A percentile compares a stretch with the other conserved stretches of the same genome.
These are phyloP conservation scores for Nymphaea thermarum DNA, from an alignment of 164 flowering plant species.

Conservation along the genomic window DNA sequence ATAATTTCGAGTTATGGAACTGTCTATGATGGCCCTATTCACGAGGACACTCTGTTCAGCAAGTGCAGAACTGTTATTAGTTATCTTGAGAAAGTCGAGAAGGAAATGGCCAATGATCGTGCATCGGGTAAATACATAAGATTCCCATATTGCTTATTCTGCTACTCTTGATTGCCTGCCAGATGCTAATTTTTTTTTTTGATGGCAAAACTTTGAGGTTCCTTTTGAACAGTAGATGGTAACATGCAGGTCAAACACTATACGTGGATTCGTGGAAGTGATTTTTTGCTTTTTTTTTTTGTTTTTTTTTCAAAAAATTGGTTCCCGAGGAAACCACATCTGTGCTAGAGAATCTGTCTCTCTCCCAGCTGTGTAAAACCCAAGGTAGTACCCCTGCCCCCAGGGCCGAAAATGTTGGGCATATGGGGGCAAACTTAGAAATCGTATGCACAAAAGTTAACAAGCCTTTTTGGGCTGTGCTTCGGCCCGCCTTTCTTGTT, in stretches of 20 bases:
- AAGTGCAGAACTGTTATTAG: conserved; percentile 55
- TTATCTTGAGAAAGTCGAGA: conserved; percentile 49
- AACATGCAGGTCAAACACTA: not conserved
- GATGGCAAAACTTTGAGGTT: too few species aligned
- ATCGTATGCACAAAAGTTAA: too few species aligned
- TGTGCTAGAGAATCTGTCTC: too few species aligned
- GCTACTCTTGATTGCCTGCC: not conserved
- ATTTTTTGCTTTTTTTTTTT: too few species aligned
- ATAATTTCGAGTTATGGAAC: conserved; percentile 60
- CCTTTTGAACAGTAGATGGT: not conserved
- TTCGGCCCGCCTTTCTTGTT: too few species aligned
- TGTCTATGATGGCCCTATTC: conserved; percentile 51
- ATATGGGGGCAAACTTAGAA: too few species aligned
- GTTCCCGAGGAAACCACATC: not conserved
- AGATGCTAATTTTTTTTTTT: not conserved
- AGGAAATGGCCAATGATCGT: conserved; percentile 39
- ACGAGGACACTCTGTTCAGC: conserved; percentile 56
- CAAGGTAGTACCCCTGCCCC: too few species aligned
- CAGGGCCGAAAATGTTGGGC: too few species aligned
- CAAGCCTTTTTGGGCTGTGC: too few species aligned
- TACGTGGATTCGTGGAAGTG: not conserved
- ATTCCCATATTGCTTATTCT: not conserved
- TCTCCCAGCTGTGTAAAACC: too few species aligned
- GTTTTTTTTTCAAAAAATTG: not conserved
- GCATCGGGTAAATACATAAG: conserved; percentile 38